A percentile compares a stretch with the other conserved stretches of the same genome.
Conservation (phyloP, 805 yeast genomes). For the Metschnikowia continentalis region DNA sequence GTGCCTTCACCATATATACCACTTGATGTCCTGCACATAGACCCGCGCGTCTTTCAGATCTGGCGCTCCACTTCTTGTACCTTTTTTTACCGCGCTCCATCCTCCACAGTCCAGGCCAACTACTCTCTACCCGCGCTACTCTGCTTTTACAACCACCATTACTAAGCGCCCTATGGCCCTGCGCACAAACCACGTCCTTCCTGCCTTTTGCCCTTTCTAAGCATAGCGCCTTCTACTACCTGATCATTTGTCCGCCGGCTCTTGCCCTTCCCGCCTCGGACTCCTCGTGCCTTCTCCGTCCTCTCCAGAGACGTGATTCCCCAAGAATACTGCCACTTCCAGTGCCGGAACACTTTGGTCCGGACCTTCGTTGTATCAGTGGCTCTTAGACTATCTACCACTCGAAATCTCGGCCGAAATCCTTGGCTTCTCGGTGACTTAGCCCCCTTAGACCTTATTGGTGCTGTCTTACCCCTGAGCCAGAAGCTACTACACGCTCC, state of each 20-base stretch:
- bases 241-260: no score
- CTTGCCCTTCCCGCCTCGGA: not conserved
- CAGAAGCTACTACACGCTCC: no score
- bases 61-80: constrained; percentile 4
- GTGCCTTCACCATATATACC: no score
- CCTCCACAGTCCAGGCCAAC: not conserved
- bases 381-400: no score
- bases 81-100: constrained; percentile 4
- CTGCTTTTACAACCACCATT: not conserved
- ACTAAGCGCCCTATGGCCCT: not conserved
- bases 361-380: not conserved
- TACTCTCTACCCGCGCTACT: not conserved
- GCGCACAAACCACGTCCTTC: not conserved
- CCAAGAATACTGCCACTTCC: not conserved
- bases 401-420: not conserved
- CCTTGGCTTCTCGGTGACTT: not conserved
- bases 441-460: not conserved
- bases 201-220: not conserved
- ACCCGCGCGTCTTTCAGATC: not conserved
- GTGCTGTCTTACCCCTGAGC: no score
- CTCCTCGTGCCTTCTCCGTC: not conserved
- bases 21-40: not conserved
- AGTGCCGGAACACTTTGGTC: not conserved
- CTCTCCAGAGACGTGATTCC: not conserved
- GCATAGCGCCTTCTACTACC: not conserved